Base-by-base conservation (phyloP, 2,329 filamentous ascomycete genomes). In the Penicillium fuscoglaucum region DNA sequence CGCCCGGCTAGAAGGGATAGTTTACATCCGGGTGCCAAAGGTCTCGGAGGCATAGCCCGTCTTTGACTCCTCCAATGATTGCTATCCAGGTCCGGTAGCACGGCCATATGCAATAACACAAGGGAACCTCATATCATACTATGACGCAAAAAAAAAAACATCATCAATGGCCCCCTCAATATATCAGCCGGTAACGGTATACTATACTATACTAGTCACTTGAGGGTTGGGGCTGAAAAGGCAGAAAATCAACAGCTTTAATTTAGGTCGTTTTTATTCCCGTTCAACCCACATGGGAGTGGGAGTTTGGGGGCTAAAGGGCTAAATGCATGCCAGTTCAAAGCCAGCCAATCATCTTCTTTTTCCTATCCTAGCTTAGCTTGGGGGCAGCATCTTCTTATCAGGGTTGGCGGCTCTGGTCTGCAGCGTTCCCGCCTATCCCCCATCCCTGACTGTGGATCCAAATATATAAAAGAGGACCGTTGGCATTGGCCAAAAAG, bases 371-470 rank as follows among this genome's bases (percentile, higher is more conserved):
- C 15, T 17, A 33, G 46, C 15, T 48, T 48, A 48, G 46, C 46
- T 26, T 47, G 28, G 12, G 24, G 15, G 7, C 15, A 2, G 28
- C 12, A 21, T 31, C 29, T 21, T 31, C n/a, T 35, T 48, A 48
- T 48, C 46, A 45, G 43, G 43, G 29, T 48, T 48, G 46, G 46
- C 46, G 46, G 46, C 46, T 48, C 46, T 48, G 46, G 46, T 24
- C 46, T 48, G 46, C 46, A 48, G 31, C 19, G 7, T 26, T 52
- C 21, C 50, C 39, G 50, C 37, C 28, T 45, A 52, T 52, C 50
- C 40, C 28, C 49, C 15, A 44, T 48, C 46, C 46, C 46, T 48
- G 46, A 35, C 19, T 6, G 31, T 48, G 31, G 31, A 26, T 48
- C 45, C 17, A 33, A 26, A 12, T 29, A 46, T 15, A 33, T 15